Conservation (phyloP, 192 early-diverging fungal species). For the Paraglomus brasilianum region DNA sequence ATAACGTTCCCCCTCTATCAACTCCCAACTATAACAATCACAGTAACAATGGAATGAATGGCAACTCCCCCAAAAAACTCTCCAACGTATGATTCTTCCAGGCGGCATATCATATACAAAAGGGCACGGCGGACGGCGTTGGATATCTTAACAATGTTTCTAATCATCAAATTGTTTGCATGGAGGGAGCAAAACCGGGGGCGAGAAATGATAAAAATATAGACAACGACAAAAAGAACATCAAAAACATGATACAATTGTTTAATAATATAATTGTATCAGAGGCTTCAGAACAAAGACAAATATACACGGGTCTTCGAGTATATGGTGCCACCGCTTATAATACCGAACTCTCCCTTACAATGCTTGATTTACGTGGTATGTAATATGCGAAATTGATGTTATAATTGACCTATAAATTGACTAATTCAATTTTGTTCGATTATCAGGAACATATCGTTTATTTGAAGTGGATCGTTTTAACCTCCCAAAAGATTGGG, state of each 20-base stretch:
- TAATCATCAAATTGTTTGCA: slow-evolving; percentile 2
- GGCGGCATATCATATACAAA: no score
- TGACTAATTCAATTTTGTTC: not conserved
- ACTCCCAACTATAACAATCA: no score
- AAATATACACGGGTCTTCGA: not conserved
- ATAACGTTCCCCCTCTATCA: no score
- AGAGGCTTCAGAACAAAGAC: not conserved
- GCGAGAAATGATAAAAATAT: not conserved
- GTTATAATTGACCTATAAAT: no score
- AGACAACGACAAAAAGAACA: not conserved
- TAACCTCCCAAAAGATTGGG: slow-evolving; percentile 14
- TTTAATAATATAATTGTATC: slow-evolving; percentile 28
- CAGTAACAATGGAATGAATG: no score
- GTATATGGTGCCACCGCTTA: not conserved
- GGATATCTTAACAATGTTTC: slow-evolving; percentile 13
- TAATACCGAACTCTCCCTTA: slow-evolving; percentile 4
- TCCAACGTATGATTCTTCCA: no score
- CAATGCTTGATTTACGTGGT: slow-evolving; percentile 1
- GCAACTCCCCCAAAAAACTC: no score
- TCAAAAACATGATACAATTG: not conserved
- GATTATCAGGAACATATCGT: slow-evolving; percentile 4
- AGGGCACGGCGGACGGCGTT: slow-evolving; percentile 3
- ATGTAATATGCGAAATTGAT: no score
- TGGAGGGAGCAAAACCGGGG: not conserved
- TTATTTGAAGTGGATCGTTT: slow-evolving; percentile 17